A percentile compares a stretch with the other conserved stretches of the same genome.
phyloP scores from a whole-genome alignment of 2,329 filamentous ascomycete genomes.

The Ophiognomonia clavigignenti-juglandacearum region DNA sequence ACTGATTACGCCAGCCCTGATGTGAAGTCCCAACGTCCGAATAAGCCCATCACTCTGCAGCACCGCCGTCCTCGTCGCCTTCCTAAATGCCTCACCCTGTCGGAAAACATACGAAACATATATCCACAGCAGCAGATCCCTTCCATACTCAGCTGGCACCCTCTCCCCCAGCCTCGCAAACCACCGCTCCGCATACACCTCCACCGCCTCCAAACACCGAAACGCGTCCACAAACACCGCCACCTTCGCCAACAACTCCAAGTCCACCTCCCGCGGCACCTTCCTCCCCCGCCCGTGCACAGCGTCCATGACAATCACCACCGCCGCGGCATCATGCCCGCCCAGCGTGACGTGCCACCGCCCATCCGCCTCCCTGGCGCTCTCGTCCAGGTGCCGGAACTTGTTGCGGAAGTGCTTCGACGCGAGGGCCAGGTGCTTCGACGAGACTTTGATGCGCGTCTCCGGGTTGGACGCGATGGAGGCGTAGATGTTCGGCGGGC shows the following conservation, averaged over 20 bases:
- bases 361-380: constrained; percentile 23
- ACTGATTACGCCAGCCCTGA: constrained; percentile 26
- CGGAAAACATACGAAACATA: constrained; percentile 27
- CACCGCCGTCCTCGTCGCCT: constrained; percentile 22
- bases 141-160: constrained; percentile 15
- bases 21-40: constrained; percentile 22
- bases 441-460: constrained; percentile 31
- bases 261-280: constrained; percentile 31
- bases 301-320: constrained; percentile 38
- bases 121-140: constrained; percentile 26
- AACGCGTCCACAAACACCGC: constrained; percentile 39
- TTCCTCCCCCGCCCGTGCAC: constrained; percentile 37
- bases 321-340: constrained; percentile 31
- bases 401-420: constrained; percentile 22
- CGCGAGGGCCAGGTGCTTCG: constrained; percentile 30
- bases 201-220: constrained; percentile 35
- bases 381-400: constrained; percentile 15
- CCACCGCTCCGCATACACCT: constrained; percentile 37
- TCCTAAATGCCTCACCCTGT: constrained; percentile 22
- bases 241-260: constrained; percentile 39
- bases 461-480: constrained; percentile 16
- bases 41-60: constrained; percentile 22
- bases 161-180: constrained; percentile 21
- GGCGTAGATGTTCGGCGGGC: constrained; percentile 11
- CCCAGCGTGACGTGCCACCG: constrained; percentile 26